These are phyloP conservation scores for Yamadazyma friedrichii DNA, from an alignment of 1,139 yeast genomes.

Conservation along the genomic window DNA sequence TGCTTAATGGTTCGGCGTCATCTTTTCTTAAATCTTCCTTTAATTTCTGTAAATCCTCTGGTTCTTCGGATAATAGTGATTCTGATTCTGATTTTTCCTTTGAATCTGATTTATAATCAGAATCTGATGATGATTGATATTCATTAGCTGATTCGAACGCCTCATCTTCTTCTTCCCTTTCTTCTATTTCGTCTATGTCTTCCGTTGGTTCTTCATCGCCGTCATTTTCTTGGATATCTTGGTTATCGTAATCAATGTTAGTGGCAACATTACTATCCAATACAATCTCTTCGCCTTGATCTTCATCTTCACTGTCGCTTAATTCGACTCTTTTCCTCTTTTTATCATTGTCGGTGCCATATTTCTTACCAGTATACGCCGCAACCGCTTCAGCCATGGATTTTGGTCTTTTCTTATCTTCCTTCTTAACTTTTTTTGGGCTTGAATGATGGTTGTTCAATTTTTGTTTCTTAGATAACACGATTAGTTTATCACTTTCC, in stretches of 20 bases:
- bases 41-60: slow-evolving; percentile 31
- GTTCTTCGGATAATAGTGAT: slow-evolving; percentile 17
- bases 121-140: slow-evolving; percentile 14
- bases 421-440: slow-evolving; percentile 11
- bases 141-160: slow-evolving; percentile 16
- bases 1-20: slow-evolving; percentile 16
- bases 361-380: slow-evolving; percentile 54
- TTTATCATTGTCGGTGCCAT: slow-evolving; percentile 36
- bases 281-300: slow-evolving; percentile 20
- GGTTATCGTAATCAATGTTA: slow-evolving; percentile 1
- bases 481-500: slow-evolving; percentile 38
- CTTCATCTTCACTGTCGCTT: slow-evolving; percentile 24
- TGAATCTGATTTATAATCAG: slow-evolving; percentile 14
- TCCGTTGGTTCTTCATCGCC: slow-evolving; percentile 16
- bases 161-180: slow-evolving; percentile 16
- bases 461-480: slow-evolving; percentile 26
- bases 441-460: slow-evolving; percentile 2
- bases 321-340: slow-evolving; percentile 24
- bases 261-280: background rate
- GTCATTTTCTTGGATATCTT: slow-evolving; percentile 10
- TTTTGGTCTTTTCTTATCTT: slow-evolving; percentile 31
- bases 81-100: slow-evolving; percentile 10
- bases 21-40: slow-evolving; percentile 36
- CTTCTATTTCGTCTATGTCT: slow-evolving; percentile 5
- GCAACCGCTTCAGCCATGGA: slow-evolving; percentile 65